Percentiles rank a stretch among this genome's conserved stretches.
Evolutionary conservation across 2,329 filamentous ascomycete genomes (phyloP).

Genomic region (Calonectria fujianensis): DNA sequence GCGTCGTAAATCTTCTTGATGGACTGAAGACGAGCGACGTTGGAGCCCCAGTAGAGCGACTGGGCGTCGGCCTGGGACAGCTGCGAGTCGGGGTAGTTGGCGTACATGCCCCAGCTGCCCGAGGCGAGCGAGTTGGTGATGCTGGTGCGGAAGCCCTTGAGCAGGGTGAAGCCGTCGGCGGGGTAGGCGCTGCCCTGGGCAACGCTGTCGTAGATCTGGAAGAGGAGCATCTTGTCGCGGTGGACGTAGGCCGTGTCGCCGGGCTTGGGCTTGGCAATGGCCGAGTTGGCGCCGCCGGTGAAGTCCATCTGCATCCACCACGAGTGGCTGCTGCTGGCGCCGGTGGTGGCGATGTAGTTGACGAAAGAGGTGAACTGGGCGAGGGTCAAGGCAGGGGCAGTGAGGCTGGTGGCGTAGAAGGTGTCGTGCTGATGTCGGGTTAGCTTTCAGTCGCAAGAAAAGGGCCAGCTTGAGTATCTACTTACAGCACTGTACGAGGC

Average conservation of each 20-base stretch:
- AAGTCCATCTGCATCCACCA: conserved; percentile 58
- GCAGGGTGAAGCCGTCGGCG: conserved; percentile 57
- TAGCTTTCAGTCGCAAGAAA: background rate
- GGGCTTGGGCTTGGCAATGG: conserved; percentile 57
- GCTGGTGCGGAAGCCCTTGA: conserved; percentile 59
- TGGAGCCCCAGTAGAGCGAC: conserved; percentile 61
- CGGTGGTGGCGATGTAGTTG: conserved; percentile 49
- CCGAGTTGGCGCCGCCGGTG: conserved; percentile 61
- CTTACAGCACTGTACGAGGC: conserved; percentile 52
- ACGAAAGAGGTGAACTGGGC: conserved; percentile 53
- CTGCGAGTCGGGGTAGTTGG: conserved; percentile 64
- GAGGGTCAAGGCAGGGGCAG: conserved; percentile 48
- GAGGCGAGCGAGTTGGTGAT: conserved; percentile 54
- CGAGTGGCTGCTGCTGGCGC: conserved; percentile 45
- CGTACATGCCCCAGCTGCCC: conserved; percentile 63
- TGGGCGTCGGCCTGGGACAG: conserved; percentile 59
- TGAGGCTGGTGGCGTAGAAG: conserved; percentile 58
- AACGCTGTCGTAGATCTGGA: conserved; percentile 69
- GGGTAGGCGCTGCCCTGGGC: conserved; percentile 55
- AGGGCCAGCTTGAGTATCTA: accelerated
- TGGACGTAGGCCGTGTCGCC: conserved; percentile 62
- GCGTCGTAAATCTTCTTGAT: conserved; percentile 62
- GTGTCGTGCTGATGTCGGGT: conserved; percentile 52
- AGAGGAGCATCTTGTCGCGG: conserved; percentile 68
- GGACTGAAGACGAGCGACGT: conserved; percentile 57